Evolutionary conservation across 805 yeast species (phyloP).

Genomic region (Starmera amethionina): DNA sequence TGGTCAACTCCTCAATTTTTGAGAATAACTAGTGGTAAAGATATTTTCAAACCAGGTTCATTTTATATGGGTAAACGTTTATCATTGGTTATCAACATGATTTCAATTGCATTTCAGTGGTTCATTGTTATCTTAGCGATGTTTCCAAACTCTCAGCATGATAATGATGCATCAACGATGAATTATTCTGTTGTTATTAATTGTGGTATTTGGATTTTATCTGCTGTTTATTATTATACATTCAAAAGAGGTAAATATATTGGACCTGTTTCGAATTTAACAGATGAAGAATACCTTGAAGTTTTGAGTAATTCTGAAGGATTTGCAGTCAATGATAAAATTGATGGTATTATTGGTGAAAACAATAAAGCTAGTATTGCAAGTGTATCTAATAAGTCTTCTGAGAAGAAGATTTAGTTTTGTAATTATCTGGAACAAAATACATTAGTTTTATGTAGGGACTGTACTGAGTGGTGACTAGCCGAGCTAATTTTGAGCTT

Average conservation of each 20-base stretch:
- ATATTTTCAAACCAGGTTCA: constrained; percentile 46
- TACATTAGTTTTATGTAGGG: no score
- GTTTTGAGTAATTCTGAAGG: not conserved
- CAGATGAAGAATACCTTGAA: constrained; percentile 12
- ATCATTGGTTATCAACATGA: constrained; percentile 32
- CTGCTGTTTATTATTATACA: constrained; percentile 37
- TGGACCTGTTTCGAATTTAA: constrained; percentile 34
- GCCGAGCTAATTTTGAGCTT: no score
- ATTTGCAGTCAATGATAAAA: not conserved
- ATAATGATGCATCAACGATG: constrained; percentile 43
- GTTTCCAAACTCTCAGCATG: constrained; percentile 40
- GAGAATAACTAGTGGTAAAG: constrained; percentile 36
- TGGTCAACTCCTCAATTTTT: constrained; percentile 51
- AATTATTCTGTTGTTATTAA: constrained; percentile 58
- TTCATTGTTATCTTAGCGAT: constrained; percentile 42
- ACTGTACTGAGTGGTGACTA: no score
- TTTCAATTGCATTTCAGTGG: constrained; percentile 34
- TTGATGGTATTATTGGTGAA: not conserved
- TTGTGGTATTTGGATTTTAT: constrained; percentile 45
- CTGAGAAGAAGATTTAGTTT: no score
- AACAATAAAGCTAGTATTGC: not conserved
- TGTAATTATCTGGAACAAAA: no score
- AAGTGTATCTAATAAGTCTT: no score
- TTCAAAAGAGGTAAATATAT: constrained; percentile 43
- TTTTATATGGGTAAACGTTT: constrained; percentile 41